phyloP scores from a whole-genome alignment of 1,284 basidiomycete genomes.

The Trichosporon sp. region DNA sequence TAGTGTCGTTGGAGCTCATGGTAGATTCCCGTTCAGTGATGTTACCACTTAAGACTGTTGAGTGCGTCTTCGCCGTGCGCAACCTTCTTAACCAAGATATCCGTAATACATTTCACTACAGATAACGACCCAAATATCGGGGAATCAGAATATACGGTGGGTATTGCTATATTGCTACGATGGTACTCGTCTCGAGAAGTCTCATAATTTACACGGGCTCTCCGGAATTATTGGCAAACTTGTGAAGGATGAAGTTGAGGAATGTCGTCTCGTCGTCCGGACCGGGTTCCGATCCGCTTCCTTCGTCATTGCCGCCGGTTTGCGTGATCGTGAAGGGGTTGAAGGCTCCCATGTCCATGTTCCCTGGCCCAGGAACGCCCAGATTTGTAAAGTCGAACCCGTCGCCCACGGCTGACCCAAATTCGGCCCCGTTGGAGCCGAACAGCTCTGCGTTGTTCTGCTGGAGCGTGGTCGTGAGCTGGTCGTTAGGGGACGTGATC shows the following conservation, averaged over 20 bases:
- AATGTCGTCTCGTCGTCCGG: conserved; percentile 50
- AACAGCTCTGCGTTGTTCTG: conserved; percentile 19
- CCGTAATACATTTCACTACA: conserved; percentile 20
- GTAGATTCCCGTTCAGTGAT: too few relatives aligned
- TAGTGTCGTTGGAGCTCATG: too few relatives aligned
- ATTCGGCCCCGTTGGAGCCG: conserved; percentile 28
- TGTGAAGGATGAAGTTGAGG: conserved; percentile 53
- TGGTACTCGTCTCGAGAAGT: not conserved
- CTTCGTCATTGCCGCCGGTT: conserved; percentile 40
- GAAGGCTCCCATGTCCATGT: conserved; percentile 40
- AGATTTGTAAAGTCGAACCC: conserved; percentile 52
- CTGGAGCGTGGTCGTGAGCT: conserved; percentile 14
- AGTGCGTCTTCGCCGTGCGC: too few relatives aligned
- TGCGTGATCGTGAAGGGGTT: conserved; percentile 57
- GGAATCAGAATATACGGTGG: conserved; percentile 15
- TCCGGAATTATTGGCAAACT: conserved; percentile 52
- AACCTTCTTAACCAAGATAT: not conserved
- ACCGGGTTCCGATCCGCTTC: conserved; percentile 30
- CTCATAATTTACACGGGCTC: conserved; percentile 36
- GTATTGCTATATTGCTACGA: conserved; percentile 18
- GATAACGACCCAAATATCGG: conserved; percentile 14
- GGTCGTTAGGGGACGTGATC: conserved; percentile 13
- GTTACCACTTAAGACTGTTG: too few relatives aligned
- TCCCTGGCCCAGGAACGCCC: conserved; percentile 34
- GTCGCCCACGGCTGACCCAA: conserved; percentile 43